phyloP scores from a whole-genome alignment of 352 stramenopile species.

The Globisporangium parvum region DNA sequence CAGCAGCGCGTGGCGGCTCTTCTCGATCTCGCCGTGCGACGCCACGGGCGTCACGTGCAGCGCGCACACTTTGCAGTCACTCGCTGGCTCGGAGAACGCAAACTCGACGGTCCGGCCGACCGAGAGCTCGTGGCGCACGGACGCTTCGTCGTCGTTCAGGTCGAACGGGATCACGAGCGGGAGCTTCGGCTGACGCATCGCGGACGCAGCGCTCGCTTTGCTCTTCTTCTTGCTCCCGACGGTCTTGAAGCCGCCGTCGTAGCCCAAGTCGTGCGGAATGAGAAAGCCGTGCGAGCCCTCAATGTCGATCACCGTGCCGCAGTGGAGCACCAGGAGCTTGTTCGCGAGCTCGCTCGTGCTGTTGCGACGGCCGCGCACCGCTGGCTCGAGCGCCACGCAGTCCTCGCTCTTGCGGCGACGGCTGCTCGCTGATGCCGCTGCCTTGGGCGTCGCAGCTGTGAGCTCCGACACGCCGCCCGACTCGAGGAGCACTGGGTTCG shows the following conservation, averaged over 20 bases:
- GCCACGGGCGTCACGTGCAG: conserved; percentile 57
- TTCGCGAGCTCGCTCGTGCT: conserved; percentile 27
- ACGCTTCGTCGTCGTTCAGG: conserved; percentile 35
- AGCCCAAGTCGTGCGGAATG: conserved; percentile 62
- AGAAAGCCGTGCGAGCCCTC: conserved; percentile 69
- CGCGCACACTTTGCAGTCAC: conserved; percentile 27
- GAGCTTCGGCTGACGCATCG: conserved; percentile 32
- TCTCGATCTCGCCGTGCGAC: conserved; percentile 53
- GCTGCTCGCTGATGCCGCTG: background rate
- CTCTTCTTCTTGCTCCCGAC: conserved; percentile 11
- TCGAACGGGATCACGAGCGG: conserved; percentile 69
- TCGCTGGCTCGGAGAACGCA: conserved; percentile 26
- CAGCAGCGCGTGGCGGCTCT: conserved; percentile 63
- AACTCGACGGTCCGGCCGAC: conserved; percentile 75
- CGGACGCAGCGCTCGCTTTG: conserved; percentile 2
- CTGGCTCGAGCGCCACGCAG: conserved; percentile 14
- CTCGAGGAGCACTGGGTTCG: conserved; percentile 13
- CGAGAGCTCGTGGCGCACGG: conserved; percentile 37
- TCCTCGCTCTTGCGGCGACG: conserved; percentile 13
- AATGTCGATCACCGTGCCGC: conserved; percentile 72
- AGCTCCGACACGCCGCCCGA: conserved; percentile 12
- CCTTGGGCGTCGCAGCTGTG: conserved; percentile 3
- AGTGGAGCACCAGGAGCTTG: conserved; percentile 67
- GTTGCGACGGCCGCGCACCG: conserved; percentile 14
- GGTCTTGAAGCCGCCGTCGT: conserved; percentile 16